Evolutionary conservation across 805 yeast genomes (phyloP).

Genomic region (Yamadazyma paraphyllophila): DNA sequence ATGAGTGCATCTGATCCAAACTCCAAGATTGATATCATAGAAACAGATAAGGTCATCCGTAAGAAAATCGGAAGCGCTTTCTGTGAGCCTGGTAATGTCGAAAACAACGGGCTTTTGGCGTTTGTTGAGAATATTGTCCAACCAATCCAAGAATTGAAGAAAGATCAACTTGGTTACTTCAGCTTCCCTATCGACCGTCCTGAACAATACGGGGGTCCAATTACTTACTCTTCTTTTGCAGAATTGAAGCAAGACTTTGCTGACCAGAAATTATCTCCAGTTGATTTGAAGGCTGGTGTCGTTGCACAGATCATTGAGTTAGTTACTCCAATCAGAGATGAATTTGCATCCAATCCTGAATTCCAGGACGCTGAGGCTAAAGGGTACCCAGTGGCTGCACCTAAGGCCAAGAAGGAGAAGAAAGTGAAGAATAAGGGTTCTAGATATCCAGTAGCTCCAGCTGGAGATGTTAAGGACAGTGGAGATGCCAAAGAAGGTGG

Average conservation of each 20-base stretch:
- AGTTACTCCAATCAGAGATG: slow-evolving; percentile 81
- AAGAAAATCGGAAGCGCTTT: slow-evolving; percentile 91
- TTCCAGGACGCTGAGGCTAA: slow-evolving; percentile 70
- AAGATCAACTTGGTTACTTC: slow-evolving; percentile 53
- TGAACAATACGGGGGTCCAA: slow-evolving; percentile 95
- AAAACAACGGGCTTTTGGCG: slow-evolving; percentile 86
- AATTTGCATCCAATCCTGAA: slow-evolving; percentile 57
- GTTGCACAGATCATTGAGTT: slow-evolving; percentile 78
- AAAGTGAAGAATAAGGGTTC: slow-evolving; percentile 86
- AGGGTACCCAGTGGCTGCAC: slow-evolving; percentile 80
- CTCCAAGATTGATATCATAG: slow-evolving; percentile 91
- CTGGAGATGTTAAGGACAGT: slow-evolving; percentile 22
- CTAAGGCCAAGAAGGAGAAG: slow-evolving; percentile 64
- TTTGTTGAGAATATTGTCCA: slow-evolving; percentile 80
- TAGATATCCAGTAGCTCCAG: slow-evolving; percentile 71
- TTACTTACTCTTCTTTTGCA: slow-evolving; percentile 66
- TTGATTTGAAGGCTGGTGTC: slow-evolving; percentile 91
- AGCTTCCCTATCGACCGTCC: slow-evolving; percentile 82
- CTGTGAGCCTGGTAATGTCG: slow-evolving; percentile 91
- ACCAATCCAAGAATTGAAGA: slow-evolving; percentile 80
- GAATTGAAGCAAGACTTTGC: slow-evolving; percentile 71
- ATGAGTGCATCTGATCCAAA: slow-evolving; percentile 99
- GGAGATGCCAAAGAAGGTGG: slow-evolving; percentile 34
- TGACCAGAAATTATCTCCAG: slow-evolving; percentile 78
- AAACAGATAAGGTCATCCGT: slow-evolving; percentile 81